Percentiles rank a stretch among this genome's conserved stretches.
Conservation (phyloP, 306 rosid species). For the Canavalia ensiformis region DNA sequence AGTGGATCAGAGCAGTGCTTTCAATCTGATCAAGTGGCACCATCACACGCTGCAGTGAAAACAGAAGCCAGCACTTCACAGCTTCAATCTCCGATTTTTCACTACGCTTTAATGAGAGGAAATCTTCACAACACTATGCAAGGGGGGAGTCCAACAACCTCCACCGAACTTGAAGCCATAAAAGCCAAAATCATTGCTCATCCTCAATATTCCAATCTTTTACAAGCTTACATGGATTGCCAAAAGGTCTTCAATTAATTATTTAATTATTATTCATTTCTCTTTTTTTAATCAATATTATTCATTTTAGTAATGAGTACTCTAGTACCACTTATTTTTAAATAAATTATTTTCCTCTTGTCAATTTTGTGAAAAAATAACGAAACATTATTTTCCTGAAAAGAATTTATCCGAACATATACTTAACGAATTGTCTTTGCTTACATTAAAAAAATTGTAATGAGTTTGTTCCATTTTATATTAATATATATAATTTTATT, state of each 20-base stretch:
- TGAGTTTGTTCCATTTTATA: no score
- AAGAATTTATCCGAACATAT: no score
- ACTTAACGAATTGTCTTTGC: no score
- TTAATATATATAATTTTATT: neutral
- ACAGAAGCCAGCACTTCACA: constrained; percentile 72
- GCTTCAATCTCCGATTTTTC: constrained; percentile 68
- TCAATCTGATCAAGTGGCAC: constrained; percentile 54
- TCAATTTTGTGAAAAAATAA: no score
- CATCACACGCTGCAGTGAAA: constrained; percentile 62
- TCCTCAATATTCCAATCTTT: constrained; percentile 87
- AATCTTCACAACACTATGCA: constrained; percentile 20
- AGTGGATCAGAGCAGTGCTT: constrained; percentile 63
- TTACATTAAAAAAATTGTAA: no score
- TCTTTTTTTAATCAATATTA: neutral
- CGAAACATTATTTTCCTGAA: no score
- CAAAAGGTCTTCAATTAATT: constrained; percentile 69
- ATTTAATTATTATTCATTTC: neutral
- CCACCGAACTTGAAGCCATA: constrained; percentile 72
- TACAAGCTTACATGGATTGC: constrained; percentile 96
- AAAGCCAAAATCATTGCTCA: constrained; percentile 94
- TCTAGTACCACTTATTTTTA: no score
- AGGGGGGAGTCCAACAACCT: constrained; percentile 46
- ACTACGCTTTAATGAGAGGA: constrained; percentile 66
- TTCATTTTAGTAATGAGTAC: neutral
- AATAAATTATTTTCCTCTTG: no score